A percentile compares a stretch with the other conserved stretches of the same genome.
Conservation (phyloP, 306 rosid species). For the Dalbergia cultrata region DNA sequence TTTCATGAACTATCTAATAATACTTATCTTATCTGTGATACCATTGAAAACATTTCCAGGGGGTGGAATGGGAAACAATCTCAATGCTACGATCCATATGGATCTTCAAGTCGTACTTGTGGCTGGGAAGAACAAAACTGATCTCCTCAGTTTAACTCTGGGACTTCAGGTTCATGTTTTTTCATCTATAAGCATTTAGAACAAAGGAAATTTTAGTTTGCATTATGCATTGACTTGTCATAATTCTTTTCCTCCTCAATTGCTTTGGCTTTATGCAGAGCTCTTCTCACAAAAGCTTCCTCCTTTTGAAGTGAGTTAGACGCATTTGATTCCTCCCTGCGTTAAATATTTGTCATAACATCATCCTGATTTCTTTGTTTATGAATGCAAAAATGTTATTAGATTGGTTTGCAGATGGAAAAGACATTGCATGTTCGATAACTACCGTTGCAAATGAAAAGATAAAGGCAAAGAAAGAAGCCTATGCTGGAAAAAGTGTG, state of each 20-base stretch:
- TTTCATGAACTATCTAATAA: neutral
- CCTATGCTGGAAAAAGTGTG: conserved; percentile 82
- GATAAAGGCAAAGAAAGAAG: conserved; percentile 90
- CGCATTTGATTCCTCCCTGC: neutral
- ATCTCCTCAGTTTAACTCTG: conserved; percentile 89
- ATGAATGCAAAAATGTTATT: conserved; percentile 85
- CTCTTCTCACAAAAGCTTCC: conserved; percentile 75
- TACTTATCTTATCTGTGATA: neutral
- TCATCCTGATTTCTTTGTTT: conserved; percentile 38
- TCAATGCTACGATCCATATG: conserved; percentile 56
- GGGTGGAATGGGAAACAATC: conserved; percentile 62
- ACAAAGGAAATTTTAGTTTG: conserved; percentile 31
- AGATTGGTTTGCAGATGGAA: conserved; percentile 84
- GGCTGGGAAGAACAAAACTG: conserved; percentile 79
- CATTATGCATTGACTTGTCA: conserved; percentile 9
- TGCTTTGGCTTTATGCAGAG: conserved; percentile 64
- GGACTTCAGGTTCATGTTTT: conserved; percentile 85
- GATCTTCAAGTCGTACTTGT: conserved; percentile 69
- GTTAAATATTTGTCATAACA: neutral
- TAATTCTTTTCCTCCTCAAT: too few species aligned
- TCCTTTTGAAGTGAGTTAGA: conserved; percentile 68
- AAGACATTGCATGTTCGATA: conserved; percentile 89
- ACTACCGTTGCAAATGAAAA: conserved; percentile 94
- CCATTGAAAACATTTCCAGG: conserved; percentile 59
- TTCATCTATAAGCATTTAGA: conserved; percentile 6